phyloP scores from a whole-genome alignment of 1,284 basidiomycete species.

The Irpex sp. region DNA sequence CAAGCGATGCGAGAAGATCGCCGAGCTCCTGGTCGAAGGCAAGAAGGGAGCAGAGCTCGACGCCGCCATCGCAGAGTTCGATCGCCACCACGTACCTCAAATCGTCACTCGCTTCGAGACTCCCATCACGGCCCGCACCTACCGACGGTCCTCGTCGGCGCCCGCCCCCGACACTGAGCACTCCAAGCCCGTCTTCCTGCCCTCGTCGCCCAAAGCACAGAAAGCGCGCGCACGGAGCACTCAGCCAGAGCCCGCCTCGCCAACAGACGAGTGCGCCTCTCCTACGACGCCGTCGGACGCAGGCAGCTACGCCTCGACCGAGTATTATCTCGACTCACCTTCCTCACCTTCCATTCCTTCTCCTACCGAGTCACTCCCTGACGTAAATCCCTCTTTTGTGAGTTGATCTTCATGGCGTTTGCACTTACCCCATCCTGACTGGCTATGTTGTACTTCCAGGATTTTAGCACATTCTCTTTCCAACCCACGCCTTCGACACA shows the following conservation, averaged over 20 bases:
- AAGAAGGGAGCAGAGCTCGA: constrained; percentile 57
- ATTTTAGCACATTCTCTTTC: constrained; percentile 50
- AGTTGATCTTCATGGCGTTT: constrained; percentile 25
- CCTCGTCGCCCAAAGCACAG: constrained; percentile 17
- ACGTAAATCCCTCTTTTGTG: constrained; percentile 45
- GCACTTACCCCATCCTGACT: constrained; percentile 9
- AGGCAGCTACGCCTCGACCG: constrained; percentile 18
- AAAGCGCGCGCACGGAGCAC: constrained; percentile 31
- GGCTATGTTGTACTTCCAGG: constrained; percentile 21
- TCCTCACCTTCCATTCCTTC: constrained; percentile 25
- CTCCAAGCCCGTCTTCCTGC: constrained; percentile 27
- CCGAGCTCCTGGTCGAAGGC: constrained; percentile 56
- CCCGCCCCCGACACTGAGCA: constrained; percentile 34
- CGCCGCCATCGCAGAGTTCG: constrained; percentile 70
- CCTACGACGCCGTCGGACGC: constrained; percentile 20
- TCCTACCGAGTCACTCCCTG: constrained; percentile 28
- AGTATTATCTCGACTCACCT: constrained; percentile 19
- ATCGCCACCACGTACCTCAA: constrained; percentile 60
- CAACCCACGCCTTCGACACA: constrained; percentile 23
- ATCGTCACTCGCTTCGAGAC: constrained; percentile 68
- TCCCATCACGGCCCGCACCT: constrained; percentile 63
- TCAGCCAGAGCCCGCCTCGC: constrained; percentile 24
- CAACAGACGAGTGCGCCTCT: constrained; percentile 15
- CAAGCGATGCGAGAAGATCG: constrained; percentile 72
- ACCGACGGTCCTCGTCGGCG: constrained; percentile 48